A percentile compares a stretch with the other conserved stretches of the same genome.
Conservation (phyloP, 192 early-diverging fungal species). For the Funneliformis mosseae region DNA sequence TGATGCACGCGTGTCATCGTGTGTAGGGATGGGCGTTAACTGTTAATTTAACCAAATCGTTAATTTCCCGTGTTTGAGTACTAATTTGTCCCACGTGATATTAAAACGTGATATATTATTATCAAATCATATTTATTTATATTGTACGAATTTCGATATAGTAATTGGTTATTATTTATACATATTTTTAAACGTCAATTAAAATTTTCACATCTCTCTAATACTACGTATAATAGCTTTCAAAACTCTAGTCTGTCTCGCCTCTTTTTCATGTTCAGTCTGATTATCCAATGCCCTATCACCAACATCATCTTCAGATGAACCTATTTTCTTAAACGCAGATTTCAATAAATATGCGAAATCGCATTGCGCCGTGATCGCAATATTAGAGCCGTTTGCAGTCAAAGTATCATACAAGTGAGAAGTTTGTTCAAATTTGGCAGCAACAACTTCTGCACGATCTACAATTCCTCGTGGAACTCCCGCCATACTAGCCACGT, state of each 20-base stretch:
- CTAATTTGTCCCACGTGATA: too few species aligned
- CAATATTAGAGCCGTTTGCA: constrained; percentile 13
- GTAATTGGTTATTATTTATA: too few species aligned
- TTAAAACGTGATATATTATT: too few species aligned
- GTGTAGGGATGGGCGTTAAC: too few species aligned
- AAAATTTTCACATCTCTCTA: constrained; percentile 1
- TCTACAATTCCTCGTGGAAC: constrained; percentile 73
- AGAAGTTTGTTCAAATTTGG: constrained; percentile 70
- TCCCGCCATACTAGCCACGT: constrained; percentile 96
- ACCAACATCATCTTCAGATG: constrained; percentile 16
- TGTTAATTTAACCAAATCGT: too few species aligned
- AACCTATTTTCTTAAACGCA: background rate
- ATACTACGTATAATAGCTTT: constrained; percentile 22
- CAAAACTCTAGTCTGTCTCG: constrained; percentile 16
- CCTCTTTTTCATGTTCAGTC: constrained; percentile 26
- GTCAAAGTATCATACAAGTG: constrained; percentile 34
- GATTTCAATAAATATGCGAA: constrained; percentile 36
- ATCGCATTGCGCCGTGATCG: constrained; percentile 29
- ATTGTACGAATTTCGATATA: too few species aligned
- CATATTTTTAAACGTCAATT: too few species aligned
- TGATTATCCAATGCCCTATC: constrained; percentile 37
- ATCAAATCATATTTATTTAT: too few species aligned
- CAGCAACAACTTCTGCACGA: constrained; percentile 70
- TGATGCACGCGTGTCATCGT: too few species aligned
- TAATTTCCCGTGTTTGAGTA: too few species aligned